Conservation (phyloP, 1,284 basidiomycete genomes). For the Butyriboletus appendiculatus region DNA sequence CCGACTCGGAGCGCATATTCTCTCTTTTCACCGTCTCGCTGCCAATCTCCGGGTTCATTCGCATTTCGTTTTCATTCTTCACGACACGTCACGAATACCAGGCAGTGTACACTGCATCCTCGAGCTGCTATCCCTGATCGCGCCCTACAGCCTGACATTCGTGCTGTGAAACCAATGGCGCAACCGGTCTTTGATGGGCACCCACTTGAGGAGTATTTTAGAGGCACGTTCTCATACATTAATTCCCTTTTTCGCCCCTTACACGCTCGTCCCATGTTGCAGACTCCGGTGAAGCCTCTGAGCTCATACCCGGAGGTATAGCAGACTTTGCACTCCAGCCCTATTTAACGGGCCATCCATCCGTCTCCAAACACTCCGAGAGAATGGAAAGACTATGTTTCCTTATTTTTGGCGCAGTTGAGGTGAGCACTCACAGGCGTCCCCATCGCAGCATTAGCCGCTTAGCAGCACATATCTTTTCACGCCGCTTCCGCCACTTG, state of each 20-base stretch:
- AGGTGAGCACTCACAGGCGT: conserved; percentile 26
- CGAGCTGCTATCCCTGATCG: conserved; percentile 1
- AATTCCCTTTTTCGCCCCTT: conserved; percentile 7
- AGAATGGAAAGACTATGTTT: conserved; percentile 31
- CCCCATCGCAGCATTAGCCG: conserved; percentile 7
- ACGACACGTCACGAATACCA: conserved; percentile 24
- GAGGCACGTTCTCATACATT: conserved; percentile 46
- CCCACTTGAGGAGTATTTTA: conserved; percentile 71
- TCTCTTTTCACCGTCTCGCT: conserved; percentile 19
- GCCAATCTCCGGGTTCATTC: conserved; percentile 24
- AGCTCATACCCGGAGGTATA: conserved; percentile 41
- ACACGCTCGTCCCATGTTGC: conserved; percentile 18
- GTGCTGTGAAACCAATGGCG: conserved; percentile 51
- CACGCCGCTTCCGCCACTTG: not conserved
- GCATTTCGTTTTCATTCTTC: conserved; percentile 8
- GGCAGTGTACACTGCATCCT: conserved; percentile 28
- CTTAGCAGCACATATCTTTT: conserved; percentile 11
- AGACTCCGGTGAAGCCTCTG: conserved; percentile 59
- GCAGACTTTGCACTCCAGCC: conserved; percentile 25
- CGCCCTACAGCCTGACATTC: not conserved
- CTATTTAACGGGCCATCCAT: conserved; percentile 15
- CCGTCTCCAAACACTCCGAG: conserved; percentile 22
- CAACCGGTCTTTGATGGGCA: conserved; percentile 78
- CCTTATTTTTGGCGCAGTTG: conserved; percentile 20
- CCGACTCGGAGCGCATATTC: not conserved